Base-by-base conservation (phyloP, 2,329 filamentous ascomycete genomes). In the Colletotrichum salicis region DNA sequence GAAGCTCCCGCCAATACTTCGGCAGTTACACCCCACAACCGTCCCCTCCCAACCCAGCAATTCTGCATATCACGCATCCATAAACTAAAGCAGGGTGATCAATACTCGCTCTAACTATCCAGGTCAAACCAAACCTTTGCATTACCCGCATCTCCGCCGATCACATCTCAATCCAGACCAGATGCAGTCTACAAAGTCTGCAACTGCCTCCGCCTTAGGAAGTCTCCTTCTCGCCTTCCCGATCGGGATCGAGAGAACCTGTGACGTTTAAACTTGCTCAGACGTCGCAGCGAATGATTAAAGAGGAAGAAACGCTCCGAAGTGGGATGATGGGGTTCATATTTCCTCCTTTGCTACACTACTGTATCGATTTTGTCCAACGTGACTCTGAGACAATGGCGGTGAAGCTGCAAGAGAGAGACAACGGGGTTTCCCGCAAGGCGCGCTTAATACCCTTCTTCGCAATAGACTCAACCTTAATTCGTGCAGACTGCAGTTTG, bases 351-450 rank as follows among this genome's bases (percentile, higher is more conserved):
- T 48, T 11, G 15, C 41, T 48, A 48, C 8, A 48, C 41, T 48
- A 11, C 19, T 48, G 41, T 48, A 11, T 22, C 7, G 19, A 0
- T n/a, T 63, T 24, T 31, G 31, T 37, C 60, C 60, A 13, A 63
- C 29, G 60, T 54, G 45, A 27, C 31, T 33, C 31, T 22, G 60
- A 52, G 33, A 63, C 60, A 62, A n/a, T 31, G 52, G 60, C 60
- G 60, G 60, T 63, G 60, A 63, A 37, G 45, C 29, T 52, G 45
- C 41, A 37, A 31, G 45, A 54, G 35, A 48, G 29, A 29, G 45
- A 35, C 19, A 29, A 15, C 29, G 60, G 45, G 45, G 19, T 5
- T 37, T 52, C 22, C 48, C 56, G 56, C 33, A 24, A 58, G 33
- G 56, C 56, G 56, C 31, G 56, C 22, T 33, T 58, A 27, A 58